Percentiles rank a stretch among this genome's conserved stretches.
These are phyloP conservation scores for Rhexocercosporidium sp. DNA, from an alignment of 2,329 filamentous ascomycete genomes.

Conservation along the genomic window DNA sequence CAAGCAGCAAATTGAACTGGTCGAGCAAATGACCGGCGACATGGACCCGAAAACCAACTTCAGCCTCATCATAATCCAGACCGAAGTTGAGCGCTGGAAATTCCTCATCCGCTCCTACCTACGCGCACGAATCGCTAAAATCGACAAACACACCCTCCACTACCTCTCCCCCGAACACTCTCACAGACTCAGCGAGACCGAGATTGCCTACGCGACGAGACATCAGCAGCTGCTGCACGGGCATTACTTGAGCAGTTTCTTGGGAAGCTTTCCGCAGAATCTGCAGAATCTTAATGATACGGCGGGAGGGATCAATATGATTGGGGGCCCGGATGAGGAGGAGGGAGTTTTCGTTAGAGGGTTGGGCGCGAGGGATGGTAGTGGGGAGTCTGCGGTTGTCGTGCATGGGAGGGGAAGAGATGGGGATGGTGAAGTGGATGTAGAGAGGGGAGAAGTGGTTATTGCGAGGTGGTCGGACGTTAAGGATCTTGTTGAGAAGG, in stretches of 20 bases:
- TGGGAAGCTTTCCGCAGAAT: conserved; percentile 77
- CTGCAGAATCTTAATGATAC: conserved; percentile 90
- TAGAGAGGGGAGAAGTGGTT: conserved; percentile 43
- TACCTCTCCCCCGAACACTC: conserved; percentile 66
- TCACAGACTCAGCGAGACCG: conserved; percentile 73
- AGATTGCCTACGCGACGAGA: conserved; percentile 80
- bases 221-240: conserved; percentile 84
- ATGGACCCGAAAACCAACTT: conserved; percentile 94
- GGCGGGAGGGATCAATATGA: conserved; percentile 88
- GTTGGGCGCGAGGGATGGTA: conserved; percentile 63
- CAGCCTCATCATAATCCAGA: conserved; percentile 91
- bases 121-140: conserved; percentile 86
- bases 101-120: conserved; percentile 86
- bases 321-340: conserved; percentile 83
- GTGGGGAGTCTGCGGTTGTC: conserved; percentile 85
- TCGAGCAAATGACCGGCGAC: conserved; percentile 79
- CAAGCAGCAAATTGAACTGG: conserved; percentile 70
- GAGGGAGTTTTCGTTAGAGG: conserved; percentile 84
- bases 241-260: conserved; percentile 86
- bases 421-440: conserved; percentile 62
- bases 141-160: conserved; percentile 78
- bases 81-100: conserved; percentile 92
- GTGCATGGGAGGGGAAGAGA: conserved; percentile 73
- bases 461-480: conserved; percentile 39
- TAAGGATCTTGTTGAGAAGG: conserved; percentile 53